These are phyloP conservation scores for Cryptosporidium canis DNA, from an alignment of 169 alveolate species.

Conservation along the genomic window DNA sequence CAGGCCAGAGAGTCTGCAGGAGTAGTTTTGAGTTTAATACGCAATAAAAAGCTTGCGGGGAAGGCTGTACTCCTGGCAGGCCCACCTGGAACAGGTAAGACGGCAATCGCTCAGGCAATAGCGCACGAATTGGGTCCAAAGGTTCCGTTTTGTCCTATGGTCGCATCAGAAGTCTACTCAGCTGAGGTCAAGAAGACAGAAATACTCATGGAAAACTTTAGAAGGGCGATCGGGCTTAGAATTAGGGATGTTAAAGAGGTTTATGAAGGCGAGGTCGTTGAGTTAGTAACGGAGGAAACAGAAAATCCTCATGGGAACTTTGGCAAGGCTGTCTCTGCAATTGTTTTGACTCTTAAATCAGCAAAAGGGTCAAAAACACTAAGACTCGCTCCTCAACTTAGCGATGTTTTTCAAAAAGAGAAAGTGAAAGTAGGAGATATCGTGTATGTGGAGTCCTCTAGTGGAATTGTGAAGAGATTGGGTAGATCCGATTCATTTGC, in stretches of 20 bases:
- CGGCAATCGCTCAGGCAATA: slow-evolving; percentile 99
- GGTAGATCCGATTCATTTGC: slow-evolving; percentile 98
- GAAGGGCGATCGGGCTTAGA: slow-evolving; percentile 98
- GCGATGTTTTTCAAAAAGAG: slow-evolving; percentile 96
- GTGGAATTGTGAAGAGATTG: slow-evolving; percentile 97
- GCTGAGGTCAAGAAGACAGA: slow-evolving; percentile 99
- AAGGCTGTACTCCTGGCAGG: slow-evolving; percentile 88
- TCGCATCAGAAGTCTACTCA: slow-evolving; percentile 98
- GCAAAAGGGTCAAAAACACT: slow-evolving; percentile 97
- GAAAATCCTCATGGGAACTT: slow-evolving; percentile 90
- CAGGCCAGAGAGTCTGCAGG: slow-evolving; percentile 99
- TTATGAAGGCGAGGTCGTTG: slow-evolving; percentile 98
- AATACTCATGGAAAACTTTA: slow-evolving; percentile 97
- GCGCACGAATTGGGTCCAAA: slow-evolving; percentile 99
- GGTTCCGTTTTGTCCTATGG: slow-evolving; percentile 99
- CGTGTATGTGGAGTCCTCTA: slow-evolving; percentile 95
- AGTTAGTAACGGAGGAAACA: slow-evolving; percentile 93
- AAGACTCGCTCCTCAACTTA: slow-evolving; percentile 96
- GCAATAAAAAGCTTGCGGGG: slow-evolving; percentile 97
- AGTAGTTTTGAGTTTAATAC: slow-evolving; percentile 96
- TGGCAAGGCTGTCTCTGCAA: slow-evolving; percentile 85
- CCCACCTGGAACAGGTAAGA: slow-evolving; percentile 99
- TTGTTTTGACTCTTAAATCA: slow-evolving; percentile 94
- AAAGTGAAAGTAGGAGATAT: slow-evolving; percentile 97
- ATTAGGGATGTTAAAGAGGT: slow-evolving; percentile 99